Conservation (phyloP, 2,329 filamentous ascomycete genomes). For the Septoria petroselini region DNA sequence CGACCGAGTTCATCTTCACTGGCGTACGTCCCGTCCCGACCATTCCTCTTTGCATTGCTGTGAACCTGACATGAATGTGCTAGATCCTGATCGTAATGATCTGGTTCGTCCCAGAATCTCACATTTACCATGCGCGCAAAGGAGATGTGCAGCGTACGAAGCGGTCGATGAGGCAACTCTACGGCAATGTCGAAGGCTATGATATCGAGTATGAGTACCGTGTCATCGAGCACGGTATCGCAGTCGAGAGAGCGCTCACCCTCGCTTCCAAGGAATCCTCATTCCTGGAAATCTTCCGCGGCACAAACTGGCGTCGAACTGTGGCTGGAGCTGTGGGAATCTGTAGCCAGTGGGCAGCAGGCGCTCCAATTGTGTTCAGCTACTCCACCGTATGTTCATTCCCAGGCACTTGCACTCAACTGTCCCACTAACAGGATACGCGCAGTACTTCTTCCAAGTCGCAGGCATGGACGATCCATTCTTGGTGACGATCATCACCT, state of each 20-base stretch:
- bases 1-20: constrained; percentile 23
- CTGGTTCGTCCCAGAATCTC: constrained; percentile 20
- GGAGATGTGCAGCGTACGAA: constrained; percentile 16
- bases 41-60: neutral
- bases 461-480: constrained; percentile 22
- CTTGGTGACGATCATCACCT: constrained; percentile 34
- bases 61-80: neutral
- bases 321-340: constrained; percentile 23
- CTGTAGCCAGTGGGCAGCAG: constrained; percentile 24
- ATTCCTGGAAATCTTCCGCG: constrained; percentile 22
- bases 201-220: constrained; percentile 23
- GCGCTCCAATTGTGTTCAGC: constrained; percentile 23
- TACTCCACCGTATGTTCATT: constrained; percentile 18
- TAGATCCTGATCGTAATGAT: constrained; percentile 20
- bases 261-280: constrained; percentile 11
- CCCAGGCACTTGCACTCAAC: neutral
- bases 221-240: constrained; percentile 24
- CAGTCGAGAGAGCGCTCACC: constrained; percentile 15
- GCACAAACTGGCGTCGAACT: constrained; percentile 23
- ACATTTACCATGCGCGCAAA: constrained; percentile 22
- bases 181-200: constrained; percentile 18
- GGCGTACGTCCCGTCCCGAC: constrained; percentile 7
- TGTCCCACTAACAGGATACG: neutral
- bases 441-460: constrained; percentile 24
- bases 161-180: constrained; percentile 17